Percentiles rank a stretch among this genome's conserved stretches.
phyloP scores from a whole-genome alignment of 2,329 filamentous ascomycete species.

The Blastomyces parvus region DNA sequence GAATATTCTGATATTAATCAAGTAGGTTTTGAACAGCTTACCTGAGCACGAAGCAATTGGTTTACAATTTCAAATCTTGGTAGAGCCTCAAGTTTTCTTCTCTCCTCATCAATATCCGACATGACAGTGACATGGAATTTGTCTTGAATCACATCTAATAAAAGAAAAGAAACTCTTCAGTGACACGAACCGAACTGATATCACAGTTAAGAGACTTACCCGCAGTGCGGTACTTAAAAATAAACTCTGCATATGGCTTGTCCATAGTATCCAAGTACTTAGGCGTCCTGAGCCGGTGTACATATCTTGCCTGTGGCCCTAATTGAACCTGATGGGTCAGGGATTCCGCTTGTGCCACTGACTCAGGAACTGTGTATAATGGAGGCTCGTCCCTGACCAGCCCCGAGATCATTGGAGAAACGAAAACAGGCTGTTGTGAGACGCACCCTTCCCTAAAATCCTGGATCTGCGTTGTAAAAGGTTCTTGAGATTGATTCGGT shows the following conservation, averaged over 20 bases:
- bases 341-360: conserved; percentile 13
- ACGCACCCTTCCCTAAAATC: background rate
- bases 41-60: conserved; percentile 18
- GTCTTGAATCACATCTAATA: conserved; percentile 16
- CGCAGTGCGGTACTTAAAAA: conserved; percentile 25
- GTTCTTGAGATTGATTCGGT: background rate
- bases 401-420: conserved; percentile 12
- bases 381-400: conserved; percentile 14
- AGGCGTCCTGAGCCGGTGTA: conserved; percentile 22
- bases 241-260: conserved; percentile 26
- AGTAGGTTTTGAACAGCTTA: conserved; percentile 5
- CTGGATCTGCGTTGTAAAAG: background rate
- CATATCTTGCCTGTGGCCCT: conserved; percentile 22
- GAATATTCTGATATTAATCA: background rate
- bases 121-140: conserved; percentile 14
- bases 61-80: conserved; percentile 16
- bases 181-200: background rate
- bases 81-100: conserved; percentile 16
- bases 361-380: conserved; percentile 18
- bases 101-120: conserved; percentile 16
- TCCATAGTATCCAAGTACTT: conserved; percentile 24
- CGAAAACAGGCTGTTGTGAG: conserved; percentile 3
- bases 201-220: conserved; percentile 9
- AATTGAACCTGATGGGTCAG: conserved; percentile 25
- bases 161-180: background rate